Evolutionary conservation across 495 filamentous ascomycete species (phyloP).

Genomic region (Evansstolkia leycettana): DNA sequence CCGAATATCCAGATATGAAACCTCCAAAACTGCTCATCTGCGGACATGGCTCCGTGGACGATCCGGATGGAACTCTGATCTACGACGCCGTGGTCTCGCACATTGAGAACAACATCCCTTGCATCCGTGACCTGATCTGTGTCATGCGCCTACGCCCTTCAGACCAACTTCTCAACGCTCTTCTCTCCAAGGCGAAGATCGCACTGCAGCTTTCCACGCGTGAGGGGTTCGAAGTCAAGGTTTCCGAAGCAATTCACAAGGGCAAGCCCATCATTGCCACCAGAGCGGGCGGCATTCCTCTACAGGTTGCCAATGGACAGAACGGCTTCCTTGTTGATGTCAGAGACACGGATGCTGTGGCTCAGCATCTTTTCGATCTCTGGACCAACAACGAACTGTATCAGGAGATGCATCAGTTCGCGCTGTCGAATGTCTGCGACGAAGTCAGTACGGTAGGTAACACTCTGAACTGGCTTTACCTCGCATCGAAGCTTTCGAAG

Average conservation of each 20-base stretch:
- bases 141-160: slow-evolving; percentile 67
- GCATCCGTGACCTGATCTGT: slow-evolving; percentile 48
- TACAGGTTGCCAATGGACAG: slow-evolving; percentile 62
- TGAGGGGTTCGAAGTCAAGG: slow-evolving; percentile 86
- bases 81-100: slow-evolving; percentile 58
- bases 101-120: slow-evolving; percentile 42
- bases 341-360: slow-evolving; percentile 61
- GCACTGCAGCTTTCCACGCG: slow-evolving; percentile 71
- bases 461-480: slow-evolving; percentile 63
- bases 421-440: slow-evolving; percentile 55
- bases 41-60: slow-evolving; percentile 77
- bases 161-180: slow-evolving; percentile 70
- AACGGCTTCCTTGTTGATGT: slow-evolving; percentile 69
- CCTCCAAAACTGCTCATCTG: slow-evolving; percentile 66
- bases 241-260: slow-evolving; percentile 77
- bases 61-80: slow-evolving; percentile 65
- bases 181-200: slow-evolving; percentile 63
- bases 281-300: slow-evolving; percentile 66
- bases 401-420: slow-evolving; percentile 55
- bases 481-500: slow-evolving; percentile 50
- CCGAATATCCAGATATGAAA: slow-evolving; percentile 23
- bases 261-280: slow-evolving; percentile 75
- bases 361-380: slow-evolving; percentile 53
- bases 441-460: slow-evolving; percentile 80
- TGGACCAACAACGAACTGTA: slow-evolving; percentile 56